phyloP scores from a whole-genome alignment of 75 land plant species.

The Chamaecyparis obtusa region DNA sequence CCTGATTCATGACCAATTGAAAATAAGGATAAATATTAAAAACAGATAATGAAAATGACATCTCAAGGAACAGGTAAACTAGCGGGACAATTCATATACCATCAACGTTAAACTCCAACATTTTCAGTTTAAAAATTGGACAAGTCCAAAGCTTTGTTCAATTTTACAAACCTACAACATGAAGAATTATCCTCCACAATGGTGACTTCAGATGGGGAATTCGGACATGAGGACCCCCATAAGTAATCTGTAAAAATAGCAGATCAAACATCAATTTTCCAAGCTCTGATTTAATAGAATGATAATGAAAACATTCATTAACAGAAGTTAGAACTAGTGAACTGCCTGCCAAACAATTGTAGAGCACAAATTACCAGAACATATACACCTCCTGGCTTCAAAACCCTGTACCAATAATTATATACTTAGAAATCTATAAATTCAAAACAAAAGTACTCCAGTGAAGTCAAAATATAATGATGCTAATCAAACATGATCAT shows the following conservation, averaged over 20 bases:
- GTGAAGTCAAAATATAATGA: neutral
- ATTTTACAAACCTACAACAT: conserved; percentile 73
- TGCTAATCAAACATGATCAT: neutral
- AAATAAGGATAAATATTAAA: neutral
- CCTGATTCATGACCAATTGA: neutral
- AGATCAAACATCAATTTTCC: neutral
- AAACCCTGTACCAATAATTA: conserved; percentile 59
- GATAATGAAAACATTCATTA: conserved; percentile 1
- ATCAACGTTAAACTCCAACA: neutral
- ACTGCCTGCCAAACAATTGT: neutral
- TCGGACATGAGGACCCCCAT: conserved; percentile 88
- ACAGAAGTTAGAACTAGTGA: neutral
- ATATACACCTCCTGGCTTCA: conserved; percentile 80
- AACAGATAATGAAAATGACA: neutral
- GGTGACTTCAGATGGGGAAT: conserved; percentile 53
- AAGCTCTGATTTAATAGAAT: neutral
- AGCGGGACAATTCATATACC: neutral
- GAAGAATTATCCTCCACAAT: conserved; percentile 69
- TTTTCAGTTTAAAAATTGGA: neutral
- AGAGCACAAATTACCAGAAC: conserved; percentile 56
- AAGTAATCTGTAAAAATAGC: conserved; percentile 62
- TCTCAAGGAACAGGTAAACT: neutral
- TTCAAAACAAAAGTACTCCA: conserved; percentile 13
- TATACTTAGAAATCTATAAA: conserved; percentile 27
- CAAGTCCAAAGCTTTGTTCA: neutral